phyloP scores from a whole-genome alignment of 2,329 filamentous ascomycete species.

The Fusarium pseudograminearum region DNA sequence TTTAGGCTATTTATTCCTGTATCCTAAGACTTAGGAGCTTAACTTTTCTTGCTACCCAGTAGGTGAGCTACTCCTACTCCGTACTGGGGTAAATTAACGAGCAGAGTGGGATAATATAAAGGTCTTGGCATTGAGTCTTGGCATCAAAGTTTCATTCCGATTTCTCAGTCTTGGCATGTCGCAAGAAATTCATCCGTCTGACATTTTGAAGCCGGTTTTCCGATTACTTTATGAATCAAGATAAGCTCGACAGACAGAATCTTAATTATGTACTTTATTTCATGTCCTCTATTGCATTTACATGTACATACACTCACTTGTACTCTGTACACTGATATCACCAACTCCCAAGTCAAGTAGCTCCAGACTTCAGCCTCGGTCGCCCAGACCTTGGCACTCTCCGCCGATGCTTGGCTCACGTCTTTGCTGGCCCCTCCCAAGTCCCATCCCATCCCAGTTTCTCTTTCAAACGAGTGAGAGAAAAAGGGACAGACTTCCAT shows the following conservation, averaged over 20 bases:
- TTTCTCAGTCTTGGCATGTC: conserved; percentile 36
- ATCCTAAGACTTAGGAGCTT: too few species aligned
- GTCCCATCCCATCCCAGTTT: conserved; percentile 15
- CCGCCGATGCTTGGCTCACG: conserved; percentile 34
- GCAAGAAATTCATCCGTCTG: conserved; percentile 25
- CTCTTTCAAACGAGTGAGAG: not conserved
- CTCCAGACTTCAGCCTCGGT: conserved; percentile 17
- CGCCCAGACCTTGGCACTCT: conserved; percentile 45
- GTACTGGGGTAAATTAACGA: conserved; percentile 4
- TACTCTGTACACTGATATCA: not conserved
- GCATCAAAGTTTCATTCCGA: conserved; percentile 29
- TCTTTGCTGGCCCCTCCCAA: conserved; percentile 16
- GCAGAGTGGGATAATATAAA: conserved; percentile 6
- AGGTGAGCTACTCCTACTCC: not conserved
- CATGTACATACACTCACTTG: not conserved
- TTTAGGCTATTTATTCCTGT: too few species aligned
- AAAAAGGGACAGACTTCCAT: conserved; percentile 1
- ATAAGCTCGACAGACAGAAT: not conserved
- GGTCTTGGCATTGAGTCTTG: conserved; percentile 34
- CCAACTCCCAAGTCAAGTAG: not conserved
- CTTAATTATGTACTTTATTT: not conserved
- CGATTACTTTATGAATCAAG: not conserved
- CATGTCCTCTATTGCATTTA: not conserved
- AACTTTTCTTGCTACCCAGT: too few species aligned
- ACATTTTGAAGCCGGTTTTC: conserved; percentile 6